Base-by-base conservation (phyloP, 305 asterid species). In the Fraxinus dipetala region DNA sequence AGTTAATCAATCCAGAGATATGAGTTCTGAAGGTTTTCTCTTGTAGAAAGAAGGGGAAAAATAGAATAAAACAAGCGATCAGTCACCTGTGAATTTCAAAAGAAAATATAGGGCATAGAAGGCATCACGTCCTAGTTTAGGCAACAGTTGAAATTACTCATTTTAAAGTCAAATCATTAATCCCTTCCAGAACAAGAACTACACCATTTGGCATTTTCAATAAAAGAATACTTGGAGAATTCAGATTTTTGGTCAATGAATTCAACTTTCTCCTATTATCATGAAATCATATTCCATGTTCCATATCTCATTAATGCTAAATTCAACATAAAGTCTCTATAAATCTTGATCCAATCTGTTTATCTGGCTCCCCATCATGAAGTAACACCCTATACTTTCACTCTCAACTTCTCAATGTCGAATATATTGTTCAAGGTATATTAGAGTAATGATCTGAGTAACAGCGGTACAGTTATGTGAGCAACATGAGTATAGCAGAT, bases 1-100 rank as follows among this genome's bases (percentile, higher is more conserved):
- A 82, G 80, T 79, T 78, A 32, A 78, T 79, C 80, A 11, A 32
- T 75, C 35, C 48, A 65, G 31, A 75, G 26, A 77, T 22, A 28
- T 38, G 24, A 69, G 78, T 16, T 70, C 43, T 16, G 35, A 70
- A 70, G 13, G 13, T 13, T 70, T 14, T 69, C 74, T 67, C 75
- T 28, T 30, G 20, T 28, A 34, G 8, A 8, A 5, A 30, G 54
- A 36, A 79, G 30, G 75, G 80, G 75, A 4, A 3, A 20, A 65
- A 65, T 43, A 30, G 26, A 70, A 69, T 30, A 18, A 78, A n/a
- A 45, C 43, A 59, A 35, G 40, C 75, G 16, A 48, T 65, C 34
- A 70, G 30, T 59, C 34, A 1, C 8, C 48, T 28, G 9, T 48
- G n/a, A 63, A 9, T 18, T 31, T 30, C 22, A 6, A 11, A 1